Conservation (phyloP, 495 filamentous ascomycete genomes). For the Bryoglossum gracile region DNA sequence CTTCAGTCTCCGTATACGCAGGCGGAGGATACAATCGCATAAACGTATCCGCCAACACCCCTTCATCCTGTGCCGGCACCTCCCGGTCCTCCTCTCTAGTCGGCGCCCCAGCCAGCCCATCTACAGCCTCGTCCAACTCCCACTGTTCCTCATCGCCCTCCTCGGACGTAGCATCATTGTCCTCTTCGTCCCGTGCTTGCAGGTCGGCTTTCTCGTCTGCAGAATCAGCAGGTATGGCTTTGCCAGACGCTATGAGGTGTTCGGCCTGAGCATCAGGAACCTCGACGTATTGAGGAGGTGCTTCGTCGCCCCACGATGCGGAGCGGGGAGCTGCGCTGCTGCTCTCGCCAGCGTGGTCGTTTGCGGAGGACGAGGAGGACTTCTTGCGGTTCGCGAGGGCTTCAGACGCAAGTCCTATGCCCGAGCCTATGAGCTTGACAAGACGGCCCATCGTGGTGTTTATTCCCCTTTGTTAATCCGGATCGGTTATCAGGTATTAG, state of each 20-base stretch:
- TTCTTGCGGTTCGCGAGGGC: constrained; percentile 29
- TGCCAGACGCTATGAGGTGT: constrained; percentile 12
- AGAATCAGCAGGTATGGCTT: constrained; percentile 23
- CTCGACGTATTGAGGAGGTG: constrained; percentile 17
- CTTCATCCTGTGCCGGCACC: constrained; percentile 59
- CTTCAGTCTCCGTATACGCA: constrained; percentile 11
- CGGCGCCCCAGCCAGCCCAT: constrained; percentile 33
- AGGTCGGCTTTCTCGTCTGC: constrained; percentile 15
- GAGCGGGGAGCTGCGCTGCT: neutral
- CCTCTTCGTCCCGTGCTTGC: constrained; percentile 12
- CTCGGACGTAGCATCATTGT: constrained; percentile 21
- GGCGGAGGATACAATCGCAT: constrained; percentile 21
- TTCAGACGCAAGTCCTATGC: constrained; percentile 45
- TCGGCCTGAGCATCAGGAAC: constrained; percentile 9
- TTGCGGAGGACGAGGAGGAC: constrained; percentile 3
- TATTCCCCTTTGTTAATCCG: no score
- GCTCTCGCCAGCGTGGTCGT: constrained; percentile 5
- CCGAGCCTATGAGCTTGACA: constrained; percentile 28
- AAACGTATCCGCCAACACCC: constrained; percentile 38
- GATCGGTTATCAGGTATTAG: no score
- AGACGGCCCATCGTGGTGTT: constrained; percentile 14
- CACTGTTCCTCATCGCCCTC: constrained; percentile 39
- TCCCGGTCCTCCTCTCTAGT: constrained; percentile 63
- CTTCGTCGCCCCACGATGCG: neutral
- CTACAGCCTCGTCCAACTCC: constrained; percentile 48